These are phyloP conservation scores for Madurella fahalii DNA, from an alignment of 2,329 filamentous ascomycete genomes.

Conservation along the genomic window DNA sequence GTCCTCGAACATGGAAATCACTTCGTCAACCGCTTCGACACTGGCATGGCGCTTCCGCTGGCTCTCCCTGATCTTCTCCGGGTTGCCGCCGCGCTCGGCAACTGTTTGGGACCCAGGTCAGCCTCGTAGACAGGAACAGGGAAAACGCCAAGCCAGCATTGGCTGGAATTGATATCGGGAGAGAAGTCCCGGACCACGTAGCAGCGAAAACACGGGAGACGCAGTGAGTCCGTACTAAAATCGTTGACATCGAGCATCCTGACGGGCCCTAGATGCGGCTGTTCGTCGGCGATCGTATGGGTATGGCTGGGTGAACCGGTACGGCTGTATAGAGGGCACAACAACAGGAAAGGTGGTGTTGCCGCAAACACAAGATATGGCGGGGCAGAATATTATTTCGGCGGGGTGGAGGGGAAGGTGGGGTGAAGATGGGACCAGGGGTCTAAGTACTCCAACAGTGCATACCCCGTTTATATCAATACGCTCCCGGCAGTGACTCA, in stretches of 20 bases:
- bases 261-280: neutral
- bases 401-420: constrained; percentile 25
- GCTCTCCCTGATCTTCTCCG: constrained; percentile 85
- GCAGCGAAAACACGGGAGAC: neutral
- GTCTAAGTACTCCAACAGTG: neutral
- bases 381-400: constrained; percentile 27
- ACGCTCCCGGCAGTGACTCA: constrained; percentile 7
- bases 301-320: neutral
- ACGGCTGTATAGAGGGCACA: neutral
- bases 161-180: constrained; percentile 5
- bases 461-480: constrained; percentile 7
- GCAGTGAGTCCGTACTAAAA: constrained; percentile 45
- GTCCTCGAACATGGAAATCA: constrained; percentile 82
- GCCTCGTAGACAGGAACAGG: neutral
- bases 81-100: constrained; percentile 82
- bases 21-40: constrained; percentile 82
- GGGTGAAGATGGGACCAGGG: constrained; percentile 15
- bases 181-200: neutral
- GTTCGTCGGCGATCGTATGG: neutral
- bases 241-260: constrained; percentile 73
- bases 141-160: constrained; percentile 4
- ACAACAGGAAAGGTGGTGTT: constrained; percentile 3
- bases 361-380: constrained; percentile 21
- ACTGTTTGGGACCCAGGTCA: constrained; percentile 33
- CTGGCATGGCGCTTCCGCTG: constrained; percentile 78